These are phyloP conservation scores for Yarrowia sp. DNA, from an alignment of 805 yeast species.

Conservation along the genomic window DNA sequence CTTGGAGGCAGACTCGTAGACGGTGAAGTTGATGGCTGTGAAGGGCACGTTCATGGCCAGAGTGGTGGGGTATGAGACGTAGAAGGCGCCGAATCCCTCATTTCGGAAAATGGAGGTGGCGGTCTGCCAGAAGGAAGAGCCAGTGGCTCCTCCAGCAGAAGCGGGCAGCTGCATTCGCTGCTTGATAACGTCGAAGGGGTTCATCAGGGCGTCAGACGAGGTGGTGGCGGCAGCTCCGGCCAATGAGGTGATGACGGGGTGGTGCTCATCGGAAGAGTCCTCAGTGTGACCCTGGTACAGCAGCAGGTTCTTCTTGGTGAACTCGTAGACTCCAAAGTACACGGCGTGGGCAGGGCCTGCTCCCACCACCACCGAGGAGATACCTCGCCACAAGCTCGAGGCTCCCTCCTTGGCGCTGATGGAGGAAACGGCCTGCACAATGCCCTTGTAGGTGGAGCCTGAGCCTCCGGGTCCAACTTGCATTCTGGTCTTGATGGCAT, in stretches of 20 bases:
- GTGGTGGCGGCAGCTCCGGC: conserved; percentile 92
- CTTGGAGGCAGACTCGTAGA: conserved; percentile 81
- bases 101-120: conserved; percentile 36
- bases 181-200: conserved; percentile 92
- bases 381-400: conserved; percentile 87
- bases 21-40: conserved; percentile 90
- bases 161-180: conserved; percentile 80
- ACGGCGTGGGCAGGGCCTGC: conserved; percentile 99
- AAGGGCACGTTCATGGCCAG: conserved; percentile 88
- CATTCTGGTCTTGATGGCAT: conserved; percentile 94
- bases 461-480: conserved; percentile 51
- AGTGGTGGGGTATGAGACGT: conserved; percentile 91
- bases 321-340: conserved; percentile 91
- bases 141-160: conserved; percentile 29
- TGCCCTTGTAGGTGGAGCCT: conserved; percentile 40
- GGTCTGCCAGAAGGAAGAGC: conserved; percentile 36
- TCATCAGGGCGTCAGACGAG: conserved; percentile 95
- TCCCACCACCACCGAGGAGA: conserved; percentile 85
- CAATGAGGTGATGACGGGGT: conserved; percentile 76
- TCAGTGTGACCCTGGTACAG: conserved; percentile 17
- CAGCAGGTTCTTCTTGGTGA: conserved; percentile 56
- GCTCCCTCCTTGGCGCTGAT: conserved; percentile 90
- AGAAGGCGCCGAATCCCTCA: conserved; percentile 67
- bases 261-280: conserved; percentile 51
- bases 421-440: conserved; percentile 65